phyloP scores from a whole-genome alignment of 768 basidiomycete species.

The Amanita pallidorosea region DNA sequence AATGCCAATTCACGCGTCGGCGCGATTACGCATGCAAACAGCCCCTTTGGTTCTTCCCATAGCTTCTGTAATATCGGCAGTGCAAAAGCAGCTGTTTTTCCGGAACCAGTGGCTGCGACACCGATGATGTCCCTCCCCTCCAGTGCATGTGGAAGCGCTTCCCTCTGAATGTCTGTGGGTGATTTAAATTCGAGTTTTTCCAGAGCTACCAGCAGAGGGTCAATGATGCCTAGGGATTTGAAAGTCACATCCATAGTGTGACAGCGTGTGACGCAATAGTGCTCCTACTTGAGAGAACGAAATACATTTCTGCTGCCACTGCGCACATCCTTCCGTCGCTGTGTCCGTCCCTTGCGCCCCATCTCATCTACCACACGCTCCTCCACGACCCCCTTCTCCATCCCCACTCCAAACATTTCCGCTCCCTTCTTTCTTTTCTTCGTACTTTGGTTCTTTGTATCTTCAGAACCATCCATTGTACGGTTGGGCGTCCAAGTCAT shows the following conservation, averaged over 20 bases:
- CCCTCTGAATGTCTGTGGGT: constrained; percentile 86
- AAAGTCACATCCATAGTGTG: constrained; percentile 43
- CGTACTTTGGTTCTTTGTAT: constrained; percentile 20
- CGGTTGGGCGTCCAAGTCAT: constrained; percentile 68
- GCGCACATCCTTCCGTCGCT: constrained; percentile 66
- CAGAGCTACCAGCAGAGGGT: constrained; percentile 81
- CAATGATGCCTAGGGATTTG: constrained; percentile 77
- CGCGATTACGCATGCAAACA: constrained; percentile 89
- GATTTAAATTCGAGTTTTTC: constrained; percentile 69
- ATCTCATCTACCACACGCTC: constrained; percentile 44
- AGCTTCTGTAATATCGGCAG: constrained; percentile 92
- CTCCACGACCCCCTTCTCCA: constrained; percentile 71
- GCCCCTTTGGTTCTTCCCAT: constrained; percentile 90
- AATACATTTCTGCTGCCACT: constrained; percentile 90
- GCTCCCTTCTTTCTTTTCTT: constrained; percentile 42
- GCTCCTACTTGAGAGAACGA: constrained; percentile 18
- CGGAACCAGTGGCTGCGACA: constrained; percentile 94
- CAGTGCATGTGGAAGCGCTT: constrained; percentile 79
- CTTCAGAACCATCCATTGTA: constrained; percentile 14
- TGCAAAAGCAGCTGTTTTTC: constrained; percentile 97
- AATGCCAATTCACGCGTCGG: constrained; percentile 98
- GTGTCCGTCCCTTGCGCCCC: constrained; percentile 69
- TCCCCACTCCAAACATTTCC: constrained; percentile 76
- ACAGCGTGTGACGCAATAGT: not conserved
- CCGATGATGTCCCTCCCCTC: constrained; percentile 95